Percentiles rank a stretch among this genome's conserved stretches.
phyloP scores from a whole-genome alignment of 148 eudicot species.

The Limonium bicolor region DNA sequence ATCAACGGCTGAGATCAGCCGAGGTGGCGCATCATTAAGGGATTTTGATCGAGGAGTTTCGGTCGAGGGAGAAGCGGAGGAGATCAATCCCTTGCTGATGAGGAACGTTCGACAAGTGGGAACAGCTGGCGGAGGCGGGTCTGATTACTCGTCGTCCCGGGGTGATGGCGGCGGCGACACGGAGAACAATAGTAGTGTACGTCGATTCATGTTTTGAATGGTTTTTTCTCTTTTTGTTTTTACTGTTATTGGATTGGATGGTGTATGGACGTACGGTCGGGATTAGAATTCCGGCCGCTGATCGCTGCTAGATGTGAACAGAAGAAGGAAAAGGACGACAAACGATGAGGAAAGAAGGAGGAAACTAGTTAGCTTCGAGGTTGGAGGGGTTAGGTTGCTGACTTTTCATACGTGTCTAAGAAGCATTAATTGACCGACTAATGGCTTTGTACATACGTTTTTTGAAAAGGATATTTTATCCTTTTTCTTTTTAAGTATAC shows the following conservation, averaged over 20 bases:
- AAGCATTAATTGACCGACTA: too few relatives aligned
- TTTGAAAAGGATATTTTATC: too few relatives aligned
- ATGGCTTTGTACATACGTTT: too few relatives aligned
- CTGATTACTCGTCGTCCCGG: background rate
- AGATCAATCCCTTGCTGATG: background rate
- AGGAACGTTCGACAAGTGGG: background rate
- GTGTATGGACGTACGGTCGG: too few relatives aligned
- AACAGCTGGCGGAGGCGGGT: background rate
- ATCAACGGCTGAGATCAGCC: background rate
- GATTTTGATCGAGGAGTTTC: background rate
- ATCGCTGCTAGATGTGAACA: too few relatives aligned
- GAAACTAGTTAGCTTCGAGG: background rate
- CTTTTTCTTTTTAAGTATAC: too few relatives aligned
- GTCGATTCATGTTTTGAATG: conserved; percentile 1
- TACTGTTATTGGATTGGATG: too few relatives aligned
- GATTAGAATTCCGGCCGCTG: too few relatives aligned
- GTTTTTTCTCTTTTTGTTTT: too few relatives aligned
- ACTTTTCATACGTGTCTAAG: background rate
- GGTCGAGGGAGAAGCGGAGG: background rate
- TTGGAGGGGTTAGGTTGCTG: background rate
- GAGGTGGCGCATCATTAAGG: background rate
- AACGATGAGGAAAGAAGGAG: too few relatives aligned
- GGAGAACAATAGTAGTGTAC: conserved; percentile 1
- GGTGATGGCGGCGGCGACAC: background rate
- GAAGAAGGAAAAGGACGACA: too few relatives aligned